A percentile compares a stretch with the other conserved stretches of the same genome.
Evolutionary conservation across 129 eudicot genomes (phyloP).

Genomic region (Helianthus tuberosus): DNA sequence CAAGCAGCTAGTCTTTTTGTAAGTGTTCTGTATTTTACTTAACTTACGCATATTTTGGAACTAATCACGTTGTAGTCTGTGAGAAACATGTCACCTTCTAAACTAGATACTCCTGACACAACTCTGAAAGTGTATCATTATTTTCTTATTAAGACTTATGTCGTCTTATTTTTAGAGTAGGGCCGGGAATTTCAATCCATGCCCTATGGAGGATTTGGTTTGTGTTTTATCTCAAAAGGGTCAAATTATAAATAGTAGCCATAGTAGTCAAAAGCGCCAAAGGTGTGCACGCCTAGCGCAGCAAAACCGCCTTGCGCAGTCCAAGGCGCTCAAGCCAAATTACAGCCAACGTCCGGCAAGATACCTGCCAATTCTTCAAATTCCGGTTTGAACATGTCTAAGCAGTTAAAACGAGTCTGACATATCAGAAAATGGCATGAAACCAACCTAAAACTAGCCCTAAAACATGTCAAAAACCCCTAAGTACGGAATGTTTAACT

Average conservation of each 20-base stretch:
- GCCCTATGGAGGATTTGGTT: background rate
- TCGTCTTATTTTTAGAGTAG: background rate
- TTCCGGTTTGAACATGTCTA: too few species aligned
- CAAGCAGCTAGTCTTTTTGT: constrained; percentile 58
- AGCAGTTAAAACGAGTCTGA: too few species aligned
- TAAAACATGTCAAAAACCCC: too few species aligned
- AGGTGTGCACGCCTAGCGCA: too few species aligned
- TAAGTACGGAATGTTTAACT: too few species aligned
- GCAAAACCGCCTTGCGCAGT: too few species aligned
- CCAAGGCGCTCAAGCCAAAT: too few species aligned
- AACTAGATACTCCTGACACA: background rate
- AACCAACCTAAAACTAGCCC: too few species aligned
- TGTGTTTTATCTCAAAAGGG: background rate
- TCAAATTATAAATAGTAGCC: background rate
- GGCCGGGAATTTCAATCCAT: background rate
- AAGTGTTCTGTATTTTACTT: constrained; percentile 36
- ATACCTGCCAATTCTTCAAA: too few species aligned
- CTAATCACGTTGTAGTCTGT: background rate
- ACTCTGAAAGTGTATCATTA: background rate
- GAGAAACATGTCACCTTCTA: background rate
- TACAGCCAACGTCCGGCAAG: too few species aligned
- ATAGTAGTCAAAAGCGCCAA: too few species aligned
- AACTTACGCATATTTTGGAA: background rate
- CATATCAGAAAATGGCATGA: too few species aligned
- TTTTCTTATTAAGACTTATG: background rate